These are phyloP conservation scores for Colletotrichum kahawae DNA, from an alignment of 2,329 filamentous ascomycete genomes.

Conservation along the genomic window DNA sequence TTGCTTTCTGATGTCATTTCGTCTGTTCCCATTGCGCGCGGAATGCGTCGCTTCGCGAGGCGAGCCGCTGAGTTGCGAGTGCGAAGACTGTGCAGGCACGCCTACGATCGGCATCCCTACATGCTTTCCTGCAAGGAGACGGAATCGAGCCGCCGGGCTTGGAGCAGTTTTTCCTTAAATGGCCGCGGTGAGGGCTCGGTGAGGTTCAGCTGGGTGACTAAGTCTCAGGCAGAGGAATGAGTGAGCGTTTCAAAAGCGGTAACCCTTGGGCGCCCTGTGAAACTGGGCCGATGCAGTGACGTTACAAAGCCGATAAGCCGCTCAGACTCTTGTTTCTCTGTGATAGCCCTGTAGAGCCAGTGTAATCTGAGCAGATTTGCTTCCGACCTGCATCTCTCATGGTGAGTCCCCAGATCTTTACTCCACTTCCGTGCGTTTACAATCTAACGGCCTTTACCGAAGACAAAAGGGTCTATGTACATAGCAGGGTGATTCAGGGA, in stretches of 20 bases:
- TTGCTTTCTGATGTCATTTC: slow-evolving; percentile 4
- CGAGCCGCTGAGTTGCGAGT: not conserved
- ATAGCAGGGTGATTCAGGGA: not conserved
- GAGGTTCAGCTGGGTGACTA: not conserved
- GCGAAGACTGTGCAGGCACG: not conserved
- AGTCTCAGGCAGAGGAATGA: not conserved
- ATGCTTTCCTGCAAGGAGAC: not conserved
- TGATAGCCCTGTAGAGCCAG: not conserved
- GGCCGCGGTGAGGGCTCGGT: not conserved
- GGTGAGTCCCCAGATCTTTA: not conserved
- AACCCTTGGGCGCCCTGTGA: not conserved
- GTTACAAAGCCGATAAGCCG: not conserved
- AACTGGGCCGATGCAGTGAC: not conserved
- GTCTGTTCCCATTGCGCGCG: not conserved
- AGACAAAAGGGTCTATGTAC: not conserved
- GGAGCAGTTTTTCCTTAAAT: not conserved
- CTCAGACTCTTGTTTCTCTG: not conserved
- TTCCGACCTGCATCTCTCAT: not conserved
- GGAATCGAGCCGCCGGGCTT: not conserved
- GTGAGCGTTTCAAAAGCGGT: not conserved
- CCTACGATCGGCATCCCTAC: not conserved
- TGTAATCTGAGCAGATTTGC: not conserved
- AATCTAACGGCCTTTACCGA: not conserved
- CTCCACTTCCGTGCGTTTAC: not conserved
- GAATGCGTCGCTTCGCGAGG: not conserved